Percentiles rank a stretch among this genome's conserved stretches.
phyloP scores from a whole-genome alignment of 1,139 yeast species.

The Debaryomyces subglobosus region DNA sequence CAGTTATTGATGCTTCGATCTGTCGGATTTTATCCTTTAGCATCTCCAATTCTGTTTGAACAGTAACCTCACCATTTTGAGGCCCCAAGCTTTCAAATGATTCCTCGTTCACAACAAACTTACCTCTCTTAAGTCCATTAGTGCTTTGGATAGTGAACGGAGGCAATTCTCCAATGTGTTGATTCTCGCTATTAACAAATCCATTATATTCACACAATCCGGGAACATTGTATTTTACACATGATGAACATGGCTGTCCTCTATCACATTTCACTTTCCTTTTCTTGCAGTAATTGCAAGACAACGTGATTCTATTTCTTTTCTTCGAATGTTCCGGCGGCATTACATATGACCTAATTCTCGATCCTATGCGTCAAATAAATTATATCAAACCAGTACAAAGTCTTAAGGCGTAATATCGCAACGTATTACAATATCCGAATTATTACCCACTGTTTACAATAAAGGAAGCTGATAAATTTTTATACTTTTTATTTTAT shows the following conservation, averaged over 20 bases:
- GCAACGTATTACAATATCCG: background rate
- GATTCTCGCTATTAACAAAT: background rate
- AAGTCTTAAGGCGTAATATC: background rate
- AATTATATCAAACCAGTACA: background rate
- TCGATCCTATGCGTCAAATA: background rate
- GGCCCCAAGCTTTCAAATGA: background rate
- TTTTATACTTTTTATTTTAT: background rate
- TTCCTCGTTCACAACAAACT: background rate
- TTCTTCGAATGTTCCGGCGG: slow-evolving; percentile 15
- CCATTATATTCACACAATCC: slow-evolving; percentile 30
- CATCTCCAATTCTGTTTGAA: slow-evolving; percentile 25
- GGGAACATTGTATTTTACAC: slow-evolving; percentile 28
- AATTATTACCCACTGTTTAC: background rate
- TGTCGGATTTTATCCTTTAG: slow-evolving; percentile 44
- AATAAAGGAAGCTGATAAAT: background rate
- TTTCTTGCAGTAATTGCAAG: slow-evolving; percentile 44
- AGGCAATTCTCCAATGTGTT: slow-evolving; percentile 13
- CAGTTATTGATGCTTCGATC: slow-evolving; percentile 45
- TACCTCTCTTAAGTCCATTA: background rate
- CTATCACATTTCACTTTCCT: slow-evolving; percentile 44
- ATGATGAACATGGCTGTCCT: slow-evolving; percentile 33
- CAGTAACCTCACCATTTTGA: background rate
- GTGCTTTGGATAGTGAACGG: slow-evolving; percentile 17
- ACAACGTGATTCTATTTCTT: slow-evolving; percentile 33
- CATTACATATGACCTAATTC: background rate